phyloP scores from a whole-genome alignment of 306 rosid species.

The Clitoria ternatea region DNA sequence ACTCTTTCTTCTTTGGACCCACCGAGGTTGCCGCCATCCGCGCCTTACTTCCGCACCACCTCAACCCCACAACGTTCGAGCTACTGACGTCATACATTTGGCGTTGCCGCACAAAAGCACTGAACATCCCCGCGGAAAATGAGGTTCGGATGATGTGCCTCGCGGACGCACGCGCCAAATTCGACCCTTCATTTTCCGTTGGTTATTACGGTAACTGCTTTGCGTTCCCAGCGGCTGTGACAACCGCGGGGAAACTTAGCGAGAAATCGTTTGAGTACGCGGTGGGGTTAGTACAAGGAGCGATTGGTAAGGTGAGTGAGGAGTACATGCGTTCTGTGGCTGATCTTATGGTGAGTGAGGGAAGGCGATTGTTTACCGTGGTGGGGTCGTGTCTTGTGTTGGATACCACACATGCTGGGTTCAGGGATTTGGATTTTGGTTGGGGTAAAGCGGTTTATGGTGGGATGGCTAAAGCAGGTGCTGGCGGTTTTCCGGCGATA shows the following conservation, averaged over 20 bases:
- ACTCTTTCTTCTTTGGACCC: slow-evolving; percentile 14
- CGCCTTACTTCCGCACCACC: neutral
- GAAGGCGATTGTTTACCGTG: neutral
- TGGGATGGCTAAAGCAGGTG: slow-evolving; percentile 19
- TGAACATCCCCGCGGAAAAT: neutral
- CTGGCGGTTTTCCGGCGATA: slow-evolving; percentile 2
- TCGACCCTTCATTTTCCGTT: neutral
- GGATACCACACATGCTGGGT: slow-evolving; percentile 4
- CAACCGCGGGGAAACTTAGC: neutral
- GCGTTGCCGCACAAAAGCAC: slow-evolving; percentile 13
- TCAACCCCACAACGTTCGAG: neutral
- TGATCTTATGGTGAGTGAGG: slow-evolving; percentile 19
- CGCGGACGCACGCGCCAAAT: neutral
- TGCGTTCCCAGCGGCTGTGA: neutral
- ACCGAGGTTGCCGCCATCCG: neutral
- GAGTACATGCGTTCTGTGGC: slow-evolving; percentile 15
- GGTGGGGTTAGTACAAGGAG: neutral
- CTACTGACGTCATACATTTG: slow-evolving; percentile 6
- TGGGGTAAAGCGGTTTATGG: slow-evolving; percentile 31
- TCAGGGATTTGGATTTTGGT: slow-evolving; percentile 21
- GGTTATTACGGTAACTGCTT: slow-evolving; percentile 14
- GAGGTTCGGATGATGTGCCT: slow-evolving; percentile 15
- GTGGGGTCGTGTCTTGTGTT: slow-evolving; percentile 21
- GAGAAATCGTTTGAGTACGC: neutral
- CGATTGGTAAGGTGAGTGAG: neutral